Evolutionary conservation across 192 early-diverging fungal genomes (phyloP).

Genomic region (Spizellomyces sp.): DNA sequence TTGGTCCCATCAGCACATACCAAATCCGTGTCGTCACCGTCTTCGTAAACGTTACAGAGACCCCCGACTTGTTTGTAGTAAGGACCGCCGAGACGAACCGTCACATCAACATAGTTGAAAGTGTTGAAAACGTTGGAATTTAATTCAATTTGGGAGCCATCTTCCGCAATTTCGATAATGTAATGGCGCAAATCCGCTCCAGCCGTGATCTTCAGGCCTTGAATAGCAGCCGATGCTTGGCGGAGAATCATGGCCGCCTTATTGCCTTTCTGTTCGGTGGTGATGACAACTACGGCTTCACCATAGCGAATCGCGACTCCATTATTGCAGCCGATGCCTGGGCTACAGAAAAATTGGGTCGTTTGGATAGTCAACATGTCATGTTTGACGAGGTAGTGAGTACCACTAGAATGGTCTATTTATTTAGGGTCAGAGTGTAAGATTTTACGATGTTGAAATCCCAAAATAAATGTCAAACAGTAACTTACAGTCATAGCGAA

Average conservation of each 20-base stretch:
- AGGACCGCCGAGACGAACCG: constrained; percentile 22
- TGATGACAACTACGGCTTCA: constrained; percentile 17
- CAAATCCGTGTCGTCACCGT: constrained; percentile 18
- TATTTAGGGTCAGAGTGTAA: background rate
- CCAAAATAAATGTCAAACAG: no score
- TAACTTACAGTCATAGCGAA: constrained; percentile 12
- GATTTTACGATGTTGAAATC: no score
- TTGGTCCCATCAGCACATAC: constrained; percentile 13
- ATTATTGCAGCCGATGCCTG: constrained; percentile 13
- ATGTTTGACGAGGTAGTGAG: constrained; percentile 24
- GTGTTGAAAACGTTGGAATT: constrained; percentile 14
- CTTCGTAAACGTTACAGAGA: constrained; percentile 28
- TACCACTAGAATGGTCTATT: constrained; percentile 1
- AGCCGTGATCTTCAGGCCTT: constrained; percentile 10
- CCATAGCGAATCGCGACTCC: constrained; percentile 25
- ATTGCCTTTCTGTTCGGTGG: constrained; percentile 11
- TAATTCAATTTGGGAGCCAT: constrained; percentile 25
- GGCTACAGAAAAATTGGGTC: constrained; percentile 6
- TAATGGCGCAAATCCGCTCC: constrained; percentile 6
- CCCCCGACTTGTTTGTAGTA: constrained; percentile 12
- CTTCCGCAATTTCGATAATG: constrained; percentile 12
- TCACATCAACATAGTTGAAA: constrained; percentile 21
- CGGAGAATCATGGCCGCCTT: constrained; percentile 8
- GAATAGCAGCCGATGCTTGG: constrained; percentile 16
- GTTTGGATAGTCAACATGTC: constrained; percentile 18